Percentiles rank a stretch among this genome's conserved stretches.
Evolutionary conservation across 2,329 filamentous ascomycete genomes (phyloP).

Genomic region (Ophiocordyceps camponoti-rufipedis): DNA sequence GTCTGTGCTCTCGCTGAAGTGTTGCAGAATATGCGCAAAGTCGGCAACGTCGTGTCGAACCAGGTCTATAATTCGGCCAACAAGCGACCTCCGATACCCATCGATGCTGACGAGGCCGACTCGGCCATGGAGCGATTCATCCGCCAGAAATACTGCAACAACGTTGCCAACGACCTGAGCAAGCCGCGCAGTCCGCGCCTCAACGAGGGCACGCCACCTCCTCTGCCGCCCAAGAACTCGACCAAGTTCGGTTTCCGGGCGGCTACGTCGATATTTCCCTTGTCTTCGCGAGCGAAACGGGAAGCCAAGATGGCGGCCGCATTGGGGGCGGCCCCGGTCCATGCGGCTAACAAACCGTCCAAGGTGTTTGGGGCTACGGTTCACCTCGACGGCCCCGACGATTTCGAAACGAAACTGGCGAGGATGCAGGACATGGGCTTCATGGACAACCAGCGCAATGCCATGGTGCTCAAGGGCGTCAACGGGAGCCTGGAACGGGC

Average conservation of each 20-base stretch:
- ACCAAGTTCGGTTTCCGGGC: conserved; percentile 41
- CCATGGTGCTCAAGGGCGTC: conserved; percentile 62
- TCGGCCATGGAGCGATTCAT: conserved; percentile 93
- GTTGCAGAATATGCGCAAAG: conserved; percentile 77
- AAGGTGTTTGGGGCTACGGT: conserved; percentile 53
- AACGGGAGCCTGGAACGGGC: conserved; percentile 74
- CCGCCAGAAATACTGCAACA: conserved; percentile 74
- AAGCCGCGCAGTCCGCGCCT: conserved; percentile 29
- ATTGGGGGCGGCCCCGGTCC: conserved; percentile 4
- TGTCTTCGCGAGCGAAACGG: conserved; percentile 42
- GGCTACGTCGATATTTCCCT: conserved; percentile 49
- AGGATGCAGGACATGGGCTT: conserved; percentile 87
- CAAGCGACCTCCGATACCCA: conserved; percentile 63
- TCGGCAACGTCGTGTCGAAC: conserved; percentile 76
- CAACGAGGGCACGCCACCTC: conserved; percentile 39
- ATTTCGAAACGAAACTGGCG: conserved; percentile 57
- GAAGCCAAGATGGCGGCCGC: conserved; percentile 18
- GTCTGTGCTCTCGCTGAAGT: background rate
- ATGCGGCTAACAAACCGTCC: conserved; percentile 47
- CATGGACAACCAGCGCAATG: conserved; percentile 62
- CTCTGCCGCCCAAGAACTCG: conserved; percentile 44
- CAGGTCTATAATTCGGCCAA: conserved; percentile 76
- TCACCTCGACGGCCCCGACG: conserved; percentile 31
- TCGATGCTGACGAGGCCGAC: conserved; percentile 85
- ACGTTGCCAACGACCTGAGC: conserved; percentile 16